Evolutionary conservation across 371 early-diverging fungal species (phyloP).

Genomic region (Parasitella parasitica): DNA sequence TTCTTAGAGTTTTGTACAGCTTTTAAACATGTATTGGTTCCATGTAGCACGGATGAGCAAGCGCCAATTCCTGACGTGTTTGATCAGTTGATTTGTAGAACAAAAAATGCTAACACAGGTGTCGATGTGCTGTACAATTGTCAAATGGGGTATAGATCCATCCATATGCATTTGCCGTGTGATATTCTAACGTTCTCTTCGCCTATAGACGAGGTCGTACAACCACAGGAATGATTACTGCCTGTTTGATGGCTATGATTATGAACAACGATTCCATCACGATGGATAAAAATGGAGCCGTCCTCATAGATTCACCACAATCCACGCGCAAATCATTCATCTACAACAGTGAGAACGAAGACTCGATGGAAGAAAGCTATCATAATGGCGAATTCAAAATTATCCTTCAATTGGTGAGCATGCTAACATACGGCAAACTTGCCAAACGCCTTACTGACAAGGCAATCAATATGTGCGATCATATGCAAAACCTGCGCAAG

Average conservation of each 20-base stretch:
- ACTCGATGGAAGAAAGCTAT: constrained; percentile 32
- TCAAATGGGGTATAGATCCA: constrained; percentile 72
- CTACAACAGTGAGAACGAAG: constrained; percentile 17
- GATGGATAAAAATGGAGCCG: not conserved
- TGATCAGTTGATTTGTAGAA: constrained; percentile 59
- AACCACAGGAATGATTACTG: constrained; percentile 67
- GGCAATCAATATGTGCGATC: constrained; percentile 61
- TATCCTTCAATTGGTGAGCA: constrained; percentile 57
- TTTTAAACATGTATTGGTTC: not conserved
- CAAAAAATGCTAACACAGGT: constrained; percentile 40
- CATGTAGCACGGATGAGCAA: constrained; percentile 70
- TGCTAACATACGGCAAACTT: constrained; percentile 55
- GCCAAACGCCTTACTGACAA: constrained; percentile 60
- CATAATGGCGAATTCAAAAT: constrained; percentile 57
- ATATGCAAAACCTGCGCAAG: constrained; percentile 65
- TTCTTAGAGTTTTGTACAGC: not conserved
- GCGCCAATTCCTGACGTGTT: constrained; percentile 80
- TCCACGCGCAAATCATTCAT: not conserved
- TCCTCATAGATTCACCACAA: not conserved
- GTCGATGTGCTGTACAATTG: constrained; percentile 73
- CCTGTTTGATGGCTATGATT: constrained; percentile 43
- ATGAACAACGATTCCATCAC: constrained; percentile 15
- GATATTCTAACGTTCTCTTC: not conserved
- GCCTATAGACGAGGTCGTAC: constrained; percentile 62
- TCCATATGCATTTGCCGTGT: too few species aligned